Evolutionary conservation across 2,329 filamentous ascomycete species (phyloP).

Genomic region (Ophiosphaerella herpotricha): DNA sequence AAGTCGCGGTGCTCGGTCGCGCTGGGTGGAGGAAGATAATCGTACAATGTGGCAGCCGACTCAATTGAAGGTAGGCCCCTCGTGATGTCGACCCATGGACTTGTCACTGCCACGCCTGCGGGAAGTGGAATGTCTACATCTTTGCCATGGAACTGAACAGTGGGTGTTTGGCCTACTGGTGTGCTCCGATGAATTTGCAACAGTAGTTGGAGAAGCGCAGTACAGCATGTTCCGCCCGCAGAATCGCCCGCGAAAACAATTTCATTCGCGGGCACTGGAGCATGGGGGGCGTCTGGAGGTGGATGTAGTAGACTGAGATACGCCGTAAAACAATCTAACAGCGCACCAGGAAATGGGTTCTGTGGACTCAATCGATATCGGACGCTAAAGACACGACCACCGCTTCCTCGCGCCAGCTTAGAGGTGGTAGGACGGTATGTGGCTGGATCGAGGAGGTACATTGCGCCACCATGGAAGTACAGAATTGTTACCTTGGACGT

Average conservation of each 20-base stretch:
- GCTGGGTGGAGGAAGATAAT: slow-evolving; percentile 63
- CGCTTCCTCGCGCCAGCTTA: slow-evolving; percentile 67
- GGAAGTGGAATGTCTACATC: slow-evolving; percentile 66
- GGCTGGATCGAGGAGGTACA: slow-evolving; percentile 71
- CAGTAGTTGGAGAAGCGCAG: slow-evolving; percentile 70
- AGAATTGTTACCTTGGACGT: slow-evolving; percentile 67
- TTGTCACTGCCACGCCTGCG: slow-evolving; percentile 65
- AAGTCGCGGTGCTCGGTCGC: slow-evolving; percentile 42
- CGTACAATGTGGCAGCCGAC: slow-evolving; percentile 61
- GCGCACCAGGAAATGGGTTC: slow-evolving; percentile 72
- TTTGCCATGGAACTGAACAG: slow-evolving; percentile 65
- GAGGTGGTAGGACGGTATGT: slow-evolving; percentile 65
- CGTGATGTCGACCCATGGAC: slow-evolving; percentile 74
- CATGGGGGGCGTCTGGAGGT: slow-evolving; percentile 68
- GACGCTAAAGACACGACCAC: slow-evolving; percentile 71
- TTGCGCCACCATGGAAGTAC: slow-evolving; percentile 78
- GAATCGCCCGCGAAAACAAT: slow-evolving; percentile 77
- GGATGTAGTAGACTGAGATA: slow-evolving; percentile 77
- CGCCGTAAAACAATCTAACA: slow-evolving; percentile 73
- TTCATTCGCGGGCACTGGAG: slow-evolving; percentile 65
- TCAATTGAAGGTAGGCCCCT: slow-evolving; percentile 64
- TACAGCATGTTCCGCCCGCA: slow-evolving; percentile 72
- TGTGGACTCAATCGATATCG: slow-evolving; percentile 77
- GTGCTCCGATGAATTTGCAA: slow-evolving; percentile 62
- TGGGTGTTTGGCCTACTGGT: slow-evolving; percentile 48